Conservation (phyloP, 176 grass and related monocot genomes). For the Triticum turgidum region DNA sequence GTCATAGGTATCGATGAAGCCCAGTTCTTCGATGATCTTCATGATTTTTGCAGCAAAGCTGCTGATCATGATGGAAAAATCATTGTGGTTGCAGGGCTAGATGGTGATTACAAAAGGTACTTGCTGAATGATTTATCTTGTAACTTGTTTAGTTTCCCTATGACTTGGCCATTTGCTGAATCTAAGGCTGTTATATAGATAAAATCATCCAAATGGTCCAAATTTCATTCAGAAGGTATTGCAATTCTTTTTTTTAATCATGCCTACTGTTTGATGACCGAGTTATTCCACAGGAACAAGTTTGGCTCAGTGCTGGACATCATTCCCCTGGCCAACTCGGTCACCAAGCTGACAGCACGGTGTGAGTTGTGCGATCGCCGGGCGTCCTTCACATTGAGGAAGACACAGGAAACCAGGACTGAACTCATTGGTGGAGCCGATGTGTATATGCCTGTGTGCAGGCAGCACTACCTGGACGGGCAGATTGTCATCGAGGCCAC, state of each 20-base stretch:
- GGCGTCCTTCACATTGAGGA: conserved; percentile 90
- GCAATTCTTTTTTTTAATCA: not conserved
- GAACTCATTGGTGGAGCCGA: conserved; percentile 87
- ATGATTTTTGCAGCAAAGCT: conserved; percentile 85
- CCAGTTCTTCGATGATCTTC: conserved; percentile 87
- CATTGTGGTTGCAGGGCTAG: conserved; percentile 75
- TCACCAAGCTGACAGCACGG: conserved; percentile 79
- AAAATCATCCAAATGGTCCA: not conserved
- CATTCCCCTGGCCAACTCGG: conserved; percentile 75
- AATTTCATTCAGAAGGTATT: not conserved
- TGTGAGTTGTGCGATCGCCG: conserved; percentile 71
- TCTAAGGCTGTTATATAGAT: not conserved
- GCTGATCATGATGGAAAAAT: conserved; percentile 85
- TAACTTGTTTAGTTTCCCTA: not conserved
- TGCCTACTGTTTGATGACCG: conserved; percentile 12
- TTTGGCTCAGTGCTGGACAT: conserved; percentile 92
- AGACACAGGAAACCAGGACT: conserved; percentile 77
- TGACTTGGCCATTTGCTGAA: not conserved
- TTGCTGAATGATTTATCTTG: not conserved
- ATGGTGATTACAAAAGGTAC: conserved; percentile 96
- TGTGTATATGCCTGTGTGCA: conserved; percentile 91
- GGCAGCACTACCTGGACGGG: conserved; percentile 82
- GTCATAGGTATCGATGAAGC: conserved; percentile 98
- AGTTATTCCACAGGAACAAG: conserved; percentile 59
- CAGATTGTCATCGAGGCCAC: conserved; percentile 64